Evolutionary conservation across 2,329 filamentous ascomycete species (phyloP).

Genomic region (Verticillium longisporum): DNA sequence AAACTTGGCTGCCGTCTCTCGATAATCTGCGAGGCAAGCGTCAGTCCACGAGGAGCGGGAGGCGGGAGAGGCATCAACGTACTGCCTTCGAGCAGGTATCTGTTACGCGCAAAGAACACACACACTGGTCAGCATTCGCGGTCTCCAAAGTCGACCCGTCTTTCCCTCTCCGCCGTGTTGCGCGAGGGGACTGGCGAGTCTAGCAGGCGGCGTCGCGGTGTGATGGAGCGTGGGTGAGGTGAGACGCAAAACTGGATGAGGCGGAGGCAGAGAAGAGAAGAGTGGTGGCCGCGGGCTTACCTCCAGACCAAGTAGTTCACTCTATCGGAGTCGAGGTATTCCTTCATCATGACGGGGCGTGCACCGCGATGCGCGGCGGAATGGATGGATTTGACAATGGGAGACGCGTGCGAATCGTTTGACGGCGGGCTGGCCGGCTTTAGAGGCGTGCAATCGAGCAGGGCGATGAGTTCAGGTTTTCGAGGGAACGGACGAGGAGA

Average conservation of each 20-base stretch:
- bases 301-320: conserved; percentile 67
- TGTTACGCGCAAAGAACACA: conserved; percentile 17
- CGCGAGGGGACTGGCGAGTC: background rate
- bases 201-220: background rate
- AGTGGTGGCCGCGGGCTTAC: conserved; percentile 39
- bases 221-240: conserved; percentile 1
- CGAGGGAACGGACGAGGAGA: background rate
- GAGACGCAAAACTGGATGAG: conserved; percentile 10
- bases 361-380: conserved; percentile 11
- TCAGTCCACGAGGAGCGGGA: background rate
- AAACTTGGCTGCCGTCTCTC: conserved; percentile 60
- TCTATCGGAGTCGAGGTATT: conserved; percentile 58
- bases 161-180: background rate
- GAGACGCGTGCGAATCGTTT: background rate
- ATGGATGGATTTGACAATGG: conserved; percentile 1
- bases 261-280: conserved; percentile 4
- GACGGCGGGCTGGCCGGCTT: background rate
- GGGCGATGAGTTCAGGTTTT: conserved; percentile 1
- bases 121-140: background rate
- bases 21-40: conserved; percentile 46
- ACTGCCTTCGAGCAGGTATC: conserved; percentile 58
- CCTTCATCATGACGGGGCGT: conserved; percentile 42
- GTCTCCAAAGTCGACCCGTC: background rate
- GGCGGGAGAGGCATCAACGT: conserved; percentile 28
- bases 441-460: background rate